These are phyloP conservation scores for Cladophialophora carrionii DNA, from an alignment of 2,329 filamentous ascomycete species.

Conservation along the genomic window DNA sequence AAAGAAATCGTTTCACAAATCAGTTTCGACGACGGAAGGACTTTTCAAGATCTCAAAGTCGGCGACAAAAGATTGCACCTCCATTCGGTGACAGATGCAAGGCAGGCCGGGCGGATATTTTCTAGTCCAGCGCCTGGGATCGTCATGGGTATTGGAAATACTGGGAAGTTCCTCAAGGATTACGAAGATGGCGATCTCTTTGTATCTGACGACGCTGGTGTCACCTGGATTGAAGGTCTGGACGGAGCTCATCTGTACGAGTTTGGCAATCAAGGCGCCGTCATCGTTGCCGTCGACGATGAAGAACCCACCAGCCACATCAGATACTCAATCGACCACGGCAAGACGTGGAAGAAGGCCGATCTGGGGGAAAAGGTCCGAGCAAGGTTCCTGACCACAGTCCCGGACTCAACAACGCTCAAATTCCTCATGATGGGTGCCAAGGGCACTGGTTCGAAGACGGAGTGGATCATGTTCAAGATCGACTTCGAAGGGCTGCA, in stretches of 20 bases:
- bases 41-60: constrained; percentile 73
- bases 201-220: constrained; percentile 86
- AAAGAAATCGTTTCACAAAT: constrained; percentile 74
- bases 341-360: constrained; percentile 76
- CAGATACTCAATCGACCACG: constrained; percentile 86
- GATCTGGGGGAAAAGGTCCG: constrained; percentile 69
- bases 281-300: constrained; percentile 81
- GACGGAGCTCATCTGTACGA: constrained; percentile 92
- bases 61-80: constrained; percentile 74
- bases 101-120: constrained; percentile 83
- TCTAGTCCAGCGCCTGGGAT: constrained; percentile 92
- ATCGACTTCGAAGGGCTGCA: constrained; percentile 84
- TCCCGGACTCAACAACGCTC: constrained; percentile 86
- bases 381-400: constrained; percentile 78
- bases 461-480: constrained; percentile 67
- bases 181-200: constrained; percentile 79
- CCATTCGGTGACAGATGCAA: constrained; percentile 85
- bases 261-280: constrained; percentile 89
- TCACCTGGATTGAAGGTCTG: constrained; percentile 75
- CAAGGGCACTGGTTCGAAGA: constrained; percentile 56
- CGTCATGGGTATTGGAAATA: constrained; percentile 92
- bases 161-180: constrained; percentile 70
- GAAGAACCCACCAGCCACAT: constrained; percentile 63
- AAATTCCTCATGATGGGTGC: constrained; percentile 81
- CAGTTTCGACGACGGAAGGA: constrained; percentile 92